Base-by-base conservation (phyloP, 1,284 basidiomycete genomes). In the Ceratobasidium sp. region DNA sequence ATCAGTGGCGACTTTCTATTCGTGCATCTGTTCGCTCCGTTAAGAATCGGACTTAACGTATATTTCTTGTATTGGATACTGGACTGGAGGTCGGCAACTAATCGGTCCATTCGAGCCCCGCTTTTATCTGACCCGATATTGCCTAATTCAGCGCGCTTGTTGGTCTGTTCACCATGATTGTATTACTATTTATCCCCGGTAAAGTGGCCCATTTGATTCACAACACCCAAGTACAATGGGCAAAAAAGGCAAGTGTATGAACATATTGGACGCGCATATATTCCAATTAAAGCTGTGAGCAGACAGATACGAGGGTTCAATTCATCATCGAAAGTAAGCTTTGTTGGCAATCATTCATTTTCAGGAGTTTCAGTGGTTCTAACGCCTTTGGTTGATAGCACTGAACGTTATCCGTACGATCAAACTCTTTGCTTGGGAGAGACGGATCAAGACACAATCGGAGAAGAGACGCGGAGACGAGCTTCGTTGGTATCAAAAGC, bases 151-250 rank as follows among this genome's bases (percentile, higher is more conserved):
- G 64, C 27, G 55, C 64, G 17, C 27, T 72, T 25, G 52, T 72
- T 27, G 71, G 71, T 25, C 45, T 71, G 12, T 54, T 31, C 27
- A 25, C 42, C 6, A 71, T 71, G 64, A 22, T 72, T 25, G 0
- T 69, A 7, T 40, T 52, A 6, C 54, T 72, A 13, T 56, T 56
- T 15, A 35, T 71, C 27, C 71, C 71, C n/a, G 54, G 54, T 4
- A 56, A 56, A 20, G 34, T 56, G 35, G 54, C 34, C 1, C 54
- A 25, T 27, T 47, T 75, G 22, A 64, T 74, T 25, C 68, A 75
- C 27, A 71, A 43, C 4, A 65, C 74, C 20, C 75, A 77, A 57
- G 69, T 69, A 10, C 73, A 73, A 34, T 69, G 73, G 31, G 75
- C 76, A 75, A 73, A 77, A 38, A 70, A 55, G 57, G 73, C 68